Percentiles rank a stretch among this genome's conserved stretches.
phyloP scores from a whole-genome alignment of 139 green algal genomes.

The Eudorina sp. region DNA sequence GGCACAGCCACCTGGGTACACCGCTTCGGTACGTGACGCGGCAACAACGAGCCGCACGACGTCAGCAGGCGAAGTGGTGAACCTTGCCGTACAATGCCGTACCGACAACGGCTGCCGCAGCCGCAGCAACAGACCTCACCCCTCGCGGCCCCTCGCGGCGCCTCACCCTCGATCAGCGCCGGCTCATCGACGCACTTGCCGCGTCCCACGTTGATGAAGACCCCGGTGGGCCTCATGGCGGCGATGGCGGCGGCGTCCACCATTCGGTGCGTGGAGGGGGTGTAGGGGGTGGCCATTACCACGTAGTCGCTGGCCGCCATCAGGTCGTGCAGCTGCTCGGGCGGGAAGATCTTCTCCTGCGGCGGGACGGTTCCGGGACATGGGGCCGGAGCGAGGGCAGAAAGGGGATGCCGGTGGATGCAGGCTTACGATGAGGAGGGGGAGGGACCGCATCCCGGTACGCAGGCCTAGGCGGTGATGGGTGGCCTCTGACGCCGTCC shows the following conservation, averaged over 20 bases:
- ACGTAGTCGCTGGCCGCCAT: constrained; percentile 84
- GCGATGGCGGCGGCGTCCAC: constrained; percentile 68
- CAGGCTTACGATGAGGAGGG: too few species aligned
- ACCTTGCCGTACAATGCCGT: too few species aligned
- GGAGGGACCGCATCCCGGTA: too few species aligned
- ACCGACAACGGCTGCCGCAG: too few species aligned
- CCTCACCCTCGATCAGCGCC: constrained; percentile 75
- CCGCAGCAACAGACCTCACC: too few species aligned
- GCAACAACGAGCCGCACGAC: too few species aligned
- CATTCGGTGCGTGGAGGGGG: constrained; percentile 73
- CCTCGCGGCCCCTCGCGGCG: not conserved
- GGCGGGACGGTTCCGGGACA: not conserved
- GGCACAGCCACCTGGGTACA: too few species aligned
- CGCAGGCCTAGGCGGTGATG: too few species aligned
- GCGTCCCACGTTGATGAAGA: constrained; percentile 89
- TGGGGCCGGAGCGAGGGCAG: too few species aligned
- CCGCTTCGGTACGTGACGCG: too few species aligned
- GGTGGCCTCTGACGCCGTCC: too few species aligned
- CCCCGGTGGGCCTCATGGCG: constrained; percentile 76
- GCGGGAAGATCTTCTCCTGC: constrained; percentile 73
- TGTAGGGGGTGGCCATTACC: constrained; percentile 80
- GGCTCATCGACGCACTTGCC: constrained; percentile 85
- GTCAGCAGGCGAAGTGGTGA: too few species aligned
- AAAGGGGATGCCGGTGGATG: not conserved
- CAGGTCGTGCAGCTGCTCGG: constrained; percentile 69